Conservation (phyloP, 2,329 filamentous ascomycete species). For the Neocucurbitaria cava region DNA sequence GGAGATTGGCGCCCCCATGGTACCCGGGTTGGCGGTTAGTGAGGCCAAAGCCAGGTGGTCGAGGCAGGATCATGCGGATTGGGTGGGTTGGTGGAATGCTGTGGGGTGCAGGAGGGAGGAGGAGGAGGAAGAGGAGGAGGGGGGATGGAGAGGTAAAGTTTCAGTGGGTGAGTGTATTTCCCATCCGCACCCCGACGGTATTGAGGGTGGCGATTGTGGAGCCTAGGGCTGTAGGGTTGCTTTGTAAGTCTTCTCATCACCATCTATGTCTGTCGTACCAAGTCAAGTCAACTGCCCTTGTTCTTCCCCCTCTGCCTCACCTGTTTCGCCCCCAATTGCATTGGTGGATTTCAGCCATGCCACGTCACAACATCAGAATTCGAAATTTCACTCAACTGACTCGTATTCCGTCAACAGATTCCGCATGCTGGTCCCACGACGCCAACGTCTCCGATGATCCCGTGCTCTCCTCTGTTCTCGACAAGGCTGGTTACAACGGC, state of each 20-base stretch:
- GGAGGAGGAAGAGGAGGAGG: constrained; percentile 25
- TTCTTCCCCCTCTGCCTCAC: no score
- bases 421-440: constrained; percentile 44
- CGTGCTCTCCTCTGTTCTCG: constrained; percentile 30
- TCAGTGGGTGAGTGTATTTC: constrained; percentile 40
- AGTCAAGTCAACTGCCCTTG: no score
- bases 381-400: no score
- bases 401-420: no score
- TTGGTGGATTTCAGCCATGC: no score
- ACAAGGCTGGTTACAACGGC: constrained; percentile 37
- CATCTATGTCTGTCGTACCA: not conserved
- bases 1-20: constrained; percentile 44
- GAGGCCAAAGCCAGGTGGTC: constrained; percentile 34
- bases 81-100: constrained; percentile 43
- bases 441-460: constrained; percentile 35
- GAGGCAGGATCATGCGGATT: constrained; percentile 41
- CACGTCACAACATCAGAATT: no score
- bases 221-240: constrained; percentile 22
- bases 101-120: constrained; percentile 36
- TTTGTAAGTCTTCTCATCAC: constrained; percentile 29
- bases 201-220: constrained; percentile 40
- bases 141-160: no score
- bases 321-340: no score
- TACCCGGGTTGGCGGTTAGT: constrained; percentile 35
- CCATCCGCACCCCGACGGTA: constrained; percentile 44